phyloP scores from a whole-genome alignment of 164 flowering plant species.

The Tinospora cordifolia region DNA sequence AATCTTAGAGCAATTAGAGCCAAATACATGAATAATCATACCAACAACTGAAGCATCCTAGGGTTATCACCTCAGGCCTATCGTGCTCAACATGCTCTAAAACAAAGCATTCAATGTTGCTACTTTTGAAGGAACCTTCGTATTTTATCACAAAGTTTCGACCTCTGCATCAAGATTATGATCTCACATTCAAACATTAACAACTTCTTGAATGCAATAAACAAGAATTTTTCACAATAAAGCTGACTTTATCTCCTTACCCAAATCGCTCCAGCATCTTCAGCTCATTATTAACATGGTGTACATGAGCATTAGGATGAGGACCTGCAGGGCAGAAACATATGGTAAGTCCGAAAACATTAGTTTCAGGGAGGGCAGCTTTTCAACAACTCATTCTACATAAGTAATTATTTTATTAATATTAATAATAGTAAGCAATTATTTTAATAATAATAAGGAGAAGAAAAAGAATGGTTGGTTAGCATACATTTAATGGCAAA shows the following conservation, averaged over 20 bases:
- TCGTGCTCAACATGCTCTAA: slow-evolving; percentile 88
- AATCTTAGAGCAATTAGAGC: slow-evolving; percentile 9
- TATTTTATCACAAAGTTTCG: slow-evolving; percentile 68
- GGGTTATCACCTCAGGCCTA: slow-evolving; percentile 90
- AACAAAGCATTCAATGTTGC: slow-evolving; percentile 60
- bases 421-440: slow-evolving; percentile 1
- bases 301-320: slow-evolving; percentile 57
- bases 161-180: slow-evolving; percentile 43
- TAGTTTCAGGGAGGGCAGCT: neutral
- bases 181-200: neutral
- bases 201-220: neutral
- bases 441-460: neutral
- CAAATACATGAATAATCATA: slow-evolving; percentile 8
- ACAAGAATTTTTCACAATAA: neutral
- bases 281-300: slow-evolving; percentile 60
- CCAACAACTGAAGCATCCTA: neutral
- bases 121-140: slow-evolving; percentile 64
- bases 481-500: slow-evolving; percentile 41
- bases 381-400: neutral
- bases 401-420: neutral
- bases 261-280: slow-evolving; percentile 85
- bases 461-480: neutral
- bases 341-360: neutral
- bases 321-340: slow-evolving; percentile 45
- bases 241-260: slow-evolving; percentile 32